phyloP scores from a whole-genome alignment of 495 filamentous ascomycete genomes.

The Tuber magnatum region DNA sequence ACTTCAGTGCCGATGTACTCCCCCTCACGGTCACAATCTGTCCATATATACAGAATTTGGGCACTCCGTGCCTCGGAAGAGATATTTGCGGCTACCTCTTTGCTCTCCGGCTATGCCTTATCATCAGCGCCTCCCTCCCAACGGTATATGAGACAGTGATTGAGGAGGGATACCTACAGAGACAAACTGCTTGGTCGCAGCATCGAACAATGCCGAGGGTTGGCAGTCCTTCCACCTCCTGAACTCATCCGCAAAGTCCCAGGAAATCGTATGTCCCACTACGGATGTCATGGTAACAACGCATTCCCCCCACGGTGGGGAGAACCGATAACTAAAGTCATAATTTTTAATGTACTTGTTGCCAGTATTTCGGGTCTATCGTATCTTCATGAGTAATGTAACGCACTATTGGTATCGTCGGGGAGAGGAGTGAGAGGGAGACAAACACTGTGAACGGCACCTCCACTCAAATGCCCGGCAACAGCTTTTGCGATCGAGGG shows the following conservation, averaged over 20 bases:
- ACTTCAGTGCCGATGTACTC: constrained; percentile 96
- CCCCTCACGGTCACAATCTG: constrained; percentile 95
- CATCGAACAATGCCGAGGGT: constrained; percentile 74
- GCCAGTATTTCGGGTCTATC: constrained; percentile 46
- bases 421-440: neutral
- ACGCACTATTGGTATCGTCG: neutral
- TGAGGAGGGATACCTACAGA: constrained; percentile 18
- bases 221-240: constrained; percentile 73
- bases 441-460: constrained; percentile 45
- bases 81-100: constrained; percentile 77
- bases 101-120: constrained; percentile 56
- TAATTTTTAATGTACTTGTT: constrained; percentile 89
- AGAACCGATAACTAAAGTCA: constrained; percentile 80
- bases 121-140: neutral
- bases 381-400: constrained; percentile 4
- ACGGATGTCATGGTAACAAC: constrained; percentile 89
- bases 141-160: neutral
- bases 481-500: constrained; percentile 94
- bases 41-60: constrained; percentile 85
- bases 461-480: constrained; percentile 75
- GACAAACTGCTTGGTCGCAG: constrained; percentile 60
- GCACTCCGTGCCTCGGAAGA: constrained; percentile 61
- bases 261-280: constrained; percentile 67
- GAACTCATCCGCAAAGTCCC: constrained; percentile 64
- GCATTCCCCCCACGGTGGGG: constrained; percentile 69